Evolutionary conservation across 192 early-diverging fungal genomes (phyloP).

Genomic region (Rhizophagus clarus): DNA sequence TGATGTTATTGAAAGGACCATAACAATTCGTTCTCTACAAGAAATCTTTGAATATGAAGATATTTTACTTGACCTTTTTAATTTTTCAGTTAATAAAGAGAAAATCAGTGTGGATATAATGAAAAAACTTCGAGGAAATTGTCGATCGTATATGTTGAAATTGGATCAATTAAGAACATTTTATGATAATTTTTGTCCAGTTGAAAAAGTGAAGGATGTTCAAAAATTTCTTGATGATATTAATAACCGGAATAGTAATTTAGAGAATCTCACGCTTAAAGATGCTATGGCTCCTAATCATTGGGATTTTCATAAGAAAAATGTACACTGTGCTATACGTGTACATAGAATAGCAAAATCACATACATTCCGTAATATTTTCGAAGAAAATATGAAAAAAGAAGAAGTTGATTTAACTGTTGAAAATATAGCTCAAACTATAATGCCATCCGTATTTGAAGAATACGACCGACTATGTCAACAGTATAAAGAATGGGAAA

Average conservation of each 20-base stretch:
- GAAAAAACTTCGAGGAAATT: not conserved
- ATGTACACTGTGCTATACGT: not conserved
- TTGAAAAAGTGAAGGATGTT: not conserved
- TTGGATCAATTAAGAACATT: not conserved
- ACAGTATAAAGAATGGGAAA: conserved; percentile 8
- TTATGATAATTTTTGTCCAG: conserved; percentile 6
- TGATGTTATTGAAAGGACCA: not conserved
- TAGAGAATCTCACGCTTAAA: not conserved
- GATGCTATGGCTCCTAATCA: not conserved
- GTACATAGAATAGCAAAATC: not conserved
- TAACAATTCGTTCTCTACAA: not conserved
- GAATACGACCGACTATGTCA: not conserved
- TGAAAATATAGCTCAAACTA: not conserved
- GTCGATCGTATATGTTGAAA: not conserved
- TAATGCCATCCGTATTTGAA: not conserved
- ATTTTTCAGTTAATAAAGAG: not conserved
- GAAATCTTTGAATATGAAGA: conserved; percentile 10
- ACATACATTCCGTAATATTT: not conserved
- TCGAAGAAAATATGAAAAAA: not conserved
- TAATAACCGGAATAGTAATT: not conserved
- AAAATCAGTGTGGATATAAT: not conserved
- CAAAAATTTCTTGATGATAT: not conserved
- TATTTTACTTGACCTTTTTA: not conserved
- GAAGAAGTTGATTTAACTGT: not conserved
- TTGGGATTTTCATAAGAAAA: not conserved